These are phyloP conservation scores for Micromonas commoda DNA, from an alignment of 139 green algal species.

Conservation along the genomic window DNA sequence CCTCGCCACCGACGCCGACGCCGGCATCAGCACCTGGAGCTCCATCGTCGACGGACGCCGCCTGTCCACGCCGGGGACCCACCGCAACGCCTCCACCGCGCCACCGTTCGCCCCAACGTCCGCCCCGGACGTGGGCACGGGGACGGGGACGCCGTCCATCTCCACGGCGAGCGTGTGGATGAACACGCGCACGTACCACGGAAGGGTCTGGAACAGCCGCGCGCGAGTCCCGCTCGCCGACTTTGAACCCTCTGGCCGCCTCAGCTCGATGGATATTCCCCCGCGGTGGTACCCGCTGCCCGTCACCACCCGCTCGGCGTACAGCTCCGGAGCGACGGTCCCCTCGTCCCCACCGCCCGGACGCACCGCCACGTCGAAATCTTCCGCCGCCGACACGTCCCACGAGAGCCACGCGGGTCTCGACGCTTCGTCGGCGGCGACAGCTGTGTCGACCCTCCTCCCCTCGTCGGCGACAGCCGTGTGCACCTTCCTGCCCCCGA, in stretches of 20 bases:
- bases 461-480: no score
- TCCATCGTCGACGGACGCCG: conserved; percentile 46
- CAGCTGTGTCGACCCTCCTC: no score
- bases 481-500: no score
- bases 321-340: conserved; percentile 20
- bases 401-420: no score
- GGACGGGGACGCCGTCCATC: conserved; percentile 47
- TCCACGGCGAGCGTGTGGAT: conserved; percentile 60
- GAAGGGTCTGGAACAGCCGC: conserved; percentile 48
- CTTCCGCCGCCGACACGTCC: no score
- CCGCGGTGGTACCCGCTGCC: conserved; percentile 34
- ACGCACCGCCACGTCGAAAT: no score
- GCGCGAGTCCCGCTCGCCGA: not conserved
- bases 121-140: not conserved
- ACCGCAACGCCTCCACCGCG: conserved; percentile 1
- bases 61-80: conserved; percentile 47
- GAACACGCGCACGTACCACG: conserved; percentile 70
- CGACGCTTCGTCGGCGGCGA: no score
- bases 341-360: not conserved
- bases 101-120: not conserved
- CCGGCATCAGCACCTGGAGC: conserved; percentile 46
- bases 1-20: conserved; percentile 9
- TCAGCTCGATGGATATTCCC: conserved; percentile 27
- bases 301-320: conserved; percentile 33
- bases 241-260: not conserved